phyloP scores from a whole-genome alignment of 2,329 filamentous ascomycete genomes.

The Trematosphaeria pertusa region DNA sequence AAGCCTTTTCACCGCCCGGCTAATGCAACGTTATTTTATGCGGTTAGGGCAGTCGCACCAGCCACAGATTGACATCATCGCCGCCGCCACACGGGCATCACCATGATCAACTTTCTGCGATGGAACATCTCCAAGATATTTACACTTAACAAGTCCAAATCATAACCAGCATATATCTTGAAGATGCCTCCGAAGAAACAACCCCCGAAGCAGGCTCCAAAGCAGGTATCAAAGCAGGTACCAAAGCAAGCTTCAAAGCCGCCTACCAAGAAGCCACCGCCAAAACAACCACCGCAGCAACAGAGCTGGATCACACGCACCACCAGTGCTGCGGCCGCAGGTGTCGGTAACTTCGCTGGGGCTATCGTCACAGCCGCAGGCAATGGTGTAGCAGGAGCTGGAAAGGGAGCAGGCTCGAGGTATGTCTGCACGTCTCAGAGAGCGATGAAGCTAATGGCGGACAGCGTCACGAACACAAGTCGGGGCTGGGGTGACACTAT shows the following conservation, averaged over 20 bases:
- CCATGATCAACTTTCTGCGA: conserved; percentile 1
- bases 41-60: conserved; percentile 21
- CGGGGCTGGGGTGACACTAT: conserved; percentile 57
- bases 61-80: conserved; percentile 25
- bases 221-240: conserved; percentile 18
- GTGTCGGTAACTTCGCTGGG: conserved; percentile 54
- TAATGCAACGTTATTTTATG: conserved; percentile 32
- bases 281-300: conserved; percentile 35
- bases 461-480: conserved; percentile 51
- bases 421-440: conserved; percentile 34
- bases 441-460: background rate
- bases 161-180: conserved; percentile 2
- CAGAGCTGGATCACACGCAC: conserved; percentile 56
- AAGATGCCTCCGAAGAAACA: conserved; percentile 1
- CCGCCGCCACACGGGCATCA: conserved; percentile 12
- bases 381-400: conserved; percentile 56
- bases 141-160: too few relatives aligned
- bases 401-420: conserved; percentile 52
- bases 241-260: conserved; percentile 19
- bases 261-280: conserved; percentile 14
- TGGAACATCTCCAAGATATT: too few relatives aligned
- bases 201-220: conserved; percentile 27
- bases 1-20: conserved; percentile 12
- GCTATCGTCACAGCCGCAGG: conserved; percentile 53
- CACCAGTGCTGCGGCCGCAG: conserved; percentile 51